Base-by-base conservation (phyloP, 768 basidiomycete genomes). In the Mrakia hoshinonis region DNA sequence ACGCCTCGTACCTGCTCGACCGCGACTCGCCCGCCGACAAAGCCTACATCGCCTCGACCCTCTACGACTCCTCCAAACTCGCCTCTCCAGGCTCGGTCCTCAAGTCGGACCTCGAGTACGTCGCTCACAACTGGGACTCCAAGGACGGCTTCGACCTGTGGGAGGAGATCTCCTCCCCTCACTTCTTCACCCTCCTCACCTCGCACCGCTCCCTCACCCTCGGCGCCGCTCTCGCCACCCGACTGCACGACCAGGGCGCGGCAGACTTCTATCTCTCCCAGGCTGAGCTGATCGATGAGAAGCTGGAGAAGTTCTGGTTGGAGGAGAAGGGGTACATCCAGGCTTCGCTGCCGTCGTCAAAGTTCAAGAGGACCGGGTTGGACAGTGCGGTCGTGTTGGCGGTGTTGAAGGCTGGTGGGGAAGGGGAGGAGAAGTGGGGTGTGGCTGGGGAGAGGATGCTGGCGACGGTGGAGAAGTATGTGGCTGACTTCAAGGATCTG, bases 31-130 rank as follows among this genome's bases (percentile, higher is more conserved):
- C 76, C 2, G 52, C 67, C 13, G 80, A 80, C 65, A 3, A 67
- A 2, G 13, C 43, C 6, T 81, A 77, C 74, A 74, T 81, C 34
- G 47, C 62, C 1, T 26, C 74, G 0, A 48, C 76, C 11, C 73
- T 81, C 29, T 80, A 78, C 68, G 63, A 77, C 63, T 64, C 76
- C 0, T n/a, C 52, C 1, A 24, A 68, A 11, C 26, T 77, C 3
- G 71, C 68, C 13, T 13, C 54, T 2, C 64, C 39, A 47, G 31
- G 74, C 0, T 77, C 72, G 2, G 76, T 78, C 24, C 76, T 81
- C 75, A 80, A 81, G 75, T 77, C 78, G 29, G 80, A 81, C 67
- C 73, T 81, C 54, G 79, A 80, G 68, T 79, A 79, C 68, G 77
- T 79, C 29, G 77, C 76, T 2, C 67, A 74, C 38, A 73, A 73